Percentiles rank a stretch among this genome's conserved stretches.
Evolutionary conservation across 1,284 basidiomycete species (phyloP).

Genomic region (Cutaneotrichosporon sp.): DNA sequence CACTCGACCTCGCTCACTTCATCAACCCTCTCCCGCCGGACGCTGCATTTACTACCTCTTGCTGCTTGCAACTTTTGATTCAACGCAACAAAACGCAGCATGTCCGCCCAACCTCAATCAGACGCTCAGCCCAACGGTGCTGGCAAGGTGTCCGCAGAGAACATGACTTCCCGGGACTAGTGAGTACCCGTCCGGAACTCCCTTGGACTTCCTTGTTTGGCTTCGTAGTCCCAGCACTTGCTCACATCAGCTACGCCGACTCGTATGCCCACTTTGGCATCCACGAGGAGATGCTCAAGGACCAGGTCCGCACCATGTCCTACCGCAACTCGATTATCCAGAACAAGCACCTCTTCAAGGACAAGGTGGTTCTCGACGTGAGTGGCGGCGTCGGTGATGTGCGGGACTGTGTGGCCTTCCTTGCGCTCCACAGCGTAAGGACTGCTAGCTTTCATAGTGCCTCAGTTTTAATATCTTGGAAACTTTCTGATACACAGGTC

Average conservation of each 20-base stretch:
- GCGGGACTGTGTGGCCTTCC: no score
- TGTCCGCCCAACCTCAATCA: conserved; percentile 20
- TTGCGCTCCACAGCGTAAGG: no score
- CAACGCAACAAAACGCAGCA: conserved; percentile 1
- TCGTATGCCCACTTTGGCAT: conserved; percentile 71
- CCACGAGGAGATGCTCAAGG: conserved; percentile 99
- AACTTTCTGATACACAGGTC: conserved; percentile 48
- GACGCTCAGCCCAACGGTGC: conserved; percentile 29
- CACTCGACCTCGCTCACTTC: not conserved
- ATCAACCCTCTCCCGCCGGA: not conserved
- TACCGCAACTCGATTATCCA: conserved; percentile 94
- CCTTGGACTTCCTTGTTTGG: no score
- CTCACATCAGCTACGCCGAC: conserved; percentile 74
- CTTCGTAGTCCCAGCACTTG: no score
- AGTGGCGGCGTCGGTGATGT: conserved; percentile 14
- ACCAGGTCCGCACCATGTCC: conserved; percentile 87
- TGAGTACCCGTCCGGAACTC: conserved; percentile 23
- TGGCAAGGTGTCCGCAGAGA: conserved; percentile 36
- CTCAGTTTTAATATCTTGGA: no score
- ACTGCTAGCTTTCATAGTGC: no score
- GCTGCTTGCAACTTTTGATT: not conserved
- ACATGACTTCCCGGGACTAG: conserved; percentile 48
- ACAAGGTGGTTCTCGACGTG: conserved; percentile 89
- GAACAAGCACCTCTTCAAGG: conserved; percentile 94
- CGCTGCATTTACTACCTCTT: not conserved